Evolutionary conservation across 2,329 filamentous ascomycete genomes (phyloP), one percentile per base, ranked within the genome.

Genomic region (Talaromyces sp.): DNA sequence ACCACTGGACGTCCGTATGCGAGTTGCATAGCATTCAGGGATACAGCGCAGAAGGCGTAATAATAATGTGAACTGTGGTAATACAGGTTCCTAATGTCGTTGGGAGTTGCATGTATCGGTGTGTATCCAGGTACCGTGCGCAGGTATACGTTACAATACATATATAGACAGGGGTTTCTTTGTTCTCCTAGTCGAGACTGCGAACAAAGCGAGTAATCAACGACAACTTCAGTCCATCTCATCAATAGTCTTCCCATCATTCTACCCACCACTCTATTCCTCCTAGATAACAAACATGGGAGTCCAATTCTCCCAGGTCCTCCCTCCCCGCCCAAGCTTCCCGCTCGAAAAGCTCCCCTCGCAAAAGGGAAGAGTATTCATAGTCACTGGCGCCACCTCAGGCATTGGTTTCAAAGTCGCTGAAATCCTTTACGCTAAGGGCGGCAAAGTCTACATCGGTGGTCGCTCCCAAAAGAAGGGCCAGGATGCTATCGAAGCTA

Each of bases 401-500:
- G 64, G 59, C 5, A 47, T 65, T 47, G 81, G 79, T 19, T 79
- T 81, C 43, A 81, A 86, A 68, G 77, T 87, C 25, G 77, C 76
- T 25, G 79, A 80, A 49, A 80, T 87, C 3, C 77, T 89, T 8
- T 88, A 88, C 73, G 72, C 75, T 10, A 80, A 79, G 36, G 85
- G 34, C 64, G 85, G 78, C 38, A 85, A 77, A 1, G 81, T 88
- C 22, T 88, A 86, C 72, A 72, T 86, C 31, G 84, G 84, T 4
- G 80, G 80, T 2, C 83, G 85, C 34, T 81, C 74, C 4, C 69
- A 77, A 40, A 71, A 77, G 15, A 84, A 83, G 66, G 83, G 7
- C 31, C 45, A 43, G 36, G 40, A 65, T 0, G 83, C 83, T 43
- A 83, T 88, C 51, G 71, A 75, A 8, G 68, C 72, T 2, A 82